Conservation (phyloP, 2,329 filamentous ascomycete genomes). For the Aspergillus awamori region DNA sequence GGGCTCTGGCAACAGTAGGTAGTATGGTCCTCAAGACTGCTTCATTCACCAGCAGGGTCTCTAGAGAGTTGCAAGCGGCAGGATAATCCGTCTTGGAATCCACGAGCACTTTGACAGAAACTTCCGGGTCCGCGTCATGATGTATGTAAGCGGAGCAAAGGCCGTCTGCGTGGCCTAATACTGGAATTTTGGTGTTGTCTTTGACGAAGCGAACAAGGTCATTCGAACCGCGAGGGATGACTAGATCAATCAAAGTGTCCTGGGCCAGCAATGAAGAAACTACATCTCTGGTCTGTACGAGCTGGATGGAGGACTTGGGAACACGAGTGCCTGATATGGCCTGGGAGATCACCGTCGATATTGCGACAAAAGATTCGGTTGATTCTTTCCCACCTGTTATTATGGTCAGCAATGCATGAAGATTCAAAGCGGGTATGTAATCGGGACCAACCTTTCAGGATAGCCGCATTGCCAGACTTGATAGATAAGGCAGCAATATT, state of each 20-base stretch:
- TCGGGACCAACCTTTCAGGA: constrained; percentile 78
- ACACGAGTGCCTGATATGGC: constrained; percentile 74
- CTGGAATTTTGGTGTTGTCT: constrained; percentile 86
- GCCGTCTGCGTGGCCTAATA: constrained; percentile 93
- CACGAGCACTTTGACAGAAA: constrained; percentile 75
- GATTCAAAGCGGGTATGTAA: not conserved
- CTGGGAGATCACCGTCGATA: constrained; percentile 79
- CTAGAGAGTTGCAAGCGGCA: constrained; percentile 92
- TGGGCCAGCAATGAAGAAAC: constrained; percentile 85
- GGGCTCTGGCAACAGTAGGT: constrained; percentile 70
- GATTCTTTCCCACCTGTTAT: constrained; percentile 83
- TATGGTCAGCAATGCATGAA: constrained; percentile 11
- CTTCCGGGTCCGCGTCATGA: constrained; percentile 69
- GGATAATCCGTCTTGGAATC: constrained; percentile 95
- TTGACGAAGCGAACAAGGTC: constrained; percentile 91
- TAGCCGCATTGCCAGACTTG: constrained; percentile 96
- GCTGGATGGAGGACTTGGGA: constrained; percentile 84
- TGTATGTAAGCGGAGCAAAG: constrained; percentile 87
- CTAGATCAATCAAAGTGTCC: constrained; percentile 87
- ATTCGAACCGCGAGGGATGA: constrained; percentile 89
- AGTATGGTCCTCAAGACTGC: constrained; percentile 68
- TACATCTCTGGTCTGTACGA: constrained; percentile 89
- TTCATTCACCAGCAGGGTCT: constrained; percentile 85
- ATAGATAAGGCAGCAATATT: constrained; percentile 95
- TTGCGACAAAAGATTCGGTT: constrained; percentile 89